Conservation (phyloP, 2,329 filamentous ascomycete species). For the Diaporthe humulicola region DNA sequence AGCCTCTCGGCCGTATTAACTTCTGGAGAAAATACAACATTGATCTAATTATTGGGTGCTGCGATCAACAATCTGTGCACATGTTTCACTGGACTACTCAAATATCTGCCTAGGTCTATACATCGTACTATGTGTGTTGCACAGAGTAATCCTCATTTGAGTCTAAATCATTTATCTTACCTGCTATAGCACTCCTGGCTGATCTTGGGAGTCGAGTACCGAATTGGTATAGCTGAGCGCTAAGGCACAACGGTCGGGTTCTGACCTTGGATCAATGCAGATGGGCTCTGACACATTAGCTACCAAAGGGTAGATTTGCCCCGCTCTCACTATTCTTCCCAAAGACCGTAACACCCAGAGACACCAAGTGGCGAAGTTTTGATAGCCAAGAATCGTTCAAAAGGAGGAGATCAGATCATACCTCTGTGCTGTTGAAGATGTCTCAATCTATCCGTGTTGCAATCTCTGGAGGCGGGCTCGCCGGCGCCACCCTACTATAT, state of each 20-base stretch:
- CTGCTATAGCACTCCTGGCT: no score
- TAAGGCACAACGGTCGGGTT: background rate
- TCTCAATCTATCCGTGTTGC: constrained; percentile 36
- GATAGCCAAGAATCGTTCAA: background rate
- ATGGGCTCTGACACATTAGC: background rate
- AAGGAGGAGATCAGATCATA: background rate
- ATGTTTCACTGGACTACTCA: no score
- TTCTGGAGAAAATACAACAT: background rate
- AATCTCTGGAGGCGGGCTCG: constrained; percentile 41
- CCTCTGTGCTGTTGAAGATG: background rate
- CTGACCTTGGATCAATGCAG: background rate
- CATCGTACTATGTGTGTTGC: background rate
- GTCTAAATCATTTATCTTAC: background rate
- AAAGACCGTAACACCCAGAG: background rate
- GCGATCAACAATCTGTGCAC: no score
- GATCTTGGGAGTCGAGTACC: no score
- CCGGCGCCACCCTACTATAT: constrained; percentile 37
- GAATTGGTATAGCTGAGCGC: background rate
- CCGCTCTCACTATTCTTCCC: background rate
- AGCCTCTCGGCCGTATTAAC: background rate
- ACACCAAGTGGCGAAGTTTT: background rate
- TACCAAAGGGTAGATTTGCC: background rate
- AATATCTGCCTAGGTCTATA: background rate
- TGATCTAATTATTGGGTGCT: background rate
- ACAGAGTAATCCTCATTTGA: background rate